Base-by-base conservation (phyloP, 1,139 yeast genomes). In the Pneumocystis oryctolagi region DNA sequence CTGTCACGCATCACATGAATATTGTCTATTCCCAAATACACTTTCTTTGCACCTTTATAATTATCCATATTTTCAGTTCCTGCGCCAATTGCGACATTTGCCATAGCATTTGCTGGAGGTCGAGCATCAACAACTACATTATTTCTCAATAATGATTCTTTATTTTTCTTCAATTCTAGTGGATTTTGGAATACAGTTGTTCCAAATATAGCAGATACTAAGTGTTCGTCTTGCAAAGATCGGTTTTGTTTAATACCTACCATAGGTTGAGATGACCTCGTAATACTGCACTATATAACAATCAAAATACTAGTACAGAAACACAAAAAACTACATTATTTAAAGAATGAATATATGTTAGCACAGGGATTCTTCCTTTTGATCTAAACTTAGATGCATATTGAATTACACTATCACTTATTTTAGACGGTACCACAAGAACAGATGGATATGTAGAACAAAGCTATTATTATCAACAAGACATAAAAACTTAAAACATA, bases 21-120 rank as follows among this genome's bases (percentile, higher is more conserved):
- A 72, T 94, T 92, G 71, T 92, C 98, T 62, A 92, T 89, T 60
- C 95, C 95, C 65, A 95, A 78, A 70, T 88, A 92, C 31, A 88
- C 80, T 71, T 89, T 86, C 63, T 81, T 78, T 53, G 84, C 82
- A 2, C 75, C 74, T 64, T 83, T 79, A 74, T 92, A 90, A 70
- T 88, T 83, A 66, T 90, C 97, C 79, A 89, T 87, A 68, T 82
- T 85, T 71, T 92, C 98, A 0, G 97, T 86, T 0, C 98, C 98
- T 5, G 97, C 98, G 5, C 98, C 98, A 34, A 92, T 75, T 0
- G 97, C 97, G 64, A 89, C 89, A 71, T 92, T 98, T 0, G 97
- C 98, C 83, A 89, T 82, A 12, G 98, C 97, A 73, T 92, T 92
- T 0, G 97, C 86, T 14, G 89, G 74, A 0, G 98, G 98, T 64